These are phyloP conservation scores for Capronia epimyces DNA, from an alignment of 2,329 filamentous ascomycete species.

Conservation along the genomic window DNA sequence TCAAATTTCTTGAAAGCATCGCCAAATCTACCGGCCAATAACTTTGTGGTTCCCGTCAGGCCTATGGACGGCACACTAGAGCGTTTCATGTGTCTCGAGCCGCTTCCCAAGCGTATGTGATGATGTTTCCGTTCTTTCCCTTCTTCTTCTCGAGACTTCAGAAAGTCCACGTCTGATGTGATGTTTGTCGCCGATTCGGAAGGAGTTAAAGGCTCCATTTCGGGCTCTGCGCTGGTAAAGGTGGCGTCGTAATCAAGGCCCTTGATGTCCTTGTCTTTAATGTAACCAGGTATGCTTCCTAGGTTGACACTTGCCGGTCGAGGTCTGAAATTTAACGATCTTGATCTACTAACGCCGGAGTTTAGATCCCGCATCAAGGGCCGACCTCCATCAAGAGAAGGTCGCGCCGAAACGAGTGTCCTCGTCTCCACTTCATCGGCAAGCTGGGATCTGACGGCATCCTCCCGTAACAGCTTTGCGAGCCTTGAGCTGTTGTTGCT, in stretches of 20 bases:
- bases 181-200: constrained; percentile 60
- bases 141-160: constrained; percentile 66
- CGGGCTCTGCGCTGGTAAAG: constrained; percentile 22
- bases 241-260: constrained; percentile 20
- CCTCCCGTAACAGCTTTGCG: constrained; percentile 31
- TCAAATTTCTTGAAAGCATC: constrained; percentile 94
- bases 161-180: constrained; percentile 73
- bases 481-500: constrained; percentile 35
- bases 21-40: constrained; percentile 82
- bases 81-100: constrained; percentile 58
- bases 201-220: constrained; percentile 28
- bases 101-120: constrained; percentile 53
- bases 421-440: constrained; percentile 38
- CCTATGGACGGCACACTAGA: constrained; percentile 65
- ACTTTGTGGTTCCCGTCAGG: constrained; percentile 68
- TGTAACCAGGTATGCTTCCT: constrained; percentile 73
- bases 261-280: constrained; percentile 65
- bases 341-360: constrained; percentile 54
- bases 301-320: constrained; percentile 79
- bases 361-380: constrained; percentile 58
- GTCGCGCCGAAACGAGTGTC: constrained; percentile 54
- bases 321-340: constrained; percentile 60
- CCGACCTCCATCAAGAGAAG: constrained; percentile 66
- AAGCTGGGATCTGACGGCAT: constrained; percentile 24
- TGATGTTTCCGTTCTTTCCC: constrained; percentile 55